A percentile compares a stretch with the other conserved stretches of the same genome.
Conservation (phyloP, 768 basidiomycete species). For the Tricholoma terreum region DNA sequence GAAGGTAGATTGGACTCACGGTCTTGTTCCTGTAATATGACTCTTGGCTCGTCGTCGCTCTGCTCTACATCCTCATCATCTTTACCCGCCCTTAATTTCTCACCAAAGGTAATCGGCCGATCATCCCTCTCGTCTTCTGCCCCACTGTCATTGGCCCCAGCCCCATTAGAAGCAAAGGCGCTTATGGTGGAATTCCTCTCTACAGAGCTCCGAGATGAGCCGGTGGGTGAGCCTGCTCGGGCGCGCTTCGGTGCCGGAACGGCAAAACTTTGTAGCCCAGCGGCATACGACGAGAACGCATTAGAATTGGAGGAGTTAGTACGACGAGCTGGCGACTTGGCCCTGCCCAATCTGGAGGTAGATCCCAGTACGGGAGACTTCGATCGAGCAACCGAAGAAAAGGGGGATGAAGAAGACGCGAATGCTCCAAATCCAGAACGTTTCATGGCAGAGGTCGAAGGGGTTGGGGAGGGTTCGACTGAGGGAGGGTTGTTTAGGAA, state of each 20-base stretch:
- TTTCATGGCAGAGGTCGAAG: slow-evolving; percentile 25
- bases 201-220: slow-evolving; percentile 41
- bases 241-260: slow-evolving; percentile 53
- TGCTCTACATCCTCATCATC: slow-evolving; percentile 54
- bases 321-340: slow-evolving; percentile 57
- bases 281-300: slow-evolving; percentile 63
- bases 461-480: slow-evolving; percentile 18
- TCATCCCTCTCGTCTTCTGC: slow-evolving; percentile 49
- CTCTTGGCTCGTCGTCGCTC: slow-evolving; percentile 48
- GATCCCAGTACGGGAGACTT: slow-evolving; percentile 55
- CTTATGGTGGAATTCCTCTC: slow-evolving; percentile 35
- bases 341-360: slow-evolving; percentile 38
- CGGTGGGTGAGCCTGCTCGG: slow-evolving; percentile 48
- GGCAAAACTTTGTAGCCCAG: slow-evolving; percentile 48
- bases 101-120: slow-evolving; percentile 51
- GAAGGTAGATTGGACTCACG: slow-evolving; percentile 36
- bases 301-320: slow-evolving; percentile 39
- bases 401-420: slow-evolving; percentile 28
- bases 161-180: slow-evolving; percentile 25
- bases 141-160: slow-evolving; percentile 32
- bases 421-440: slow-evolving; percentile 36
- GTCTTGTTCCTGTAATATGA: slow-evolving; percentile 65
- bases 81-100: slow-evolving; percentile 59
- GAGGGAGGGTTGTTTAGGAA: slow-evolving; percentile 8
- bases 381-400: slow-evolving; percentile 33